phyloP scores from a whole-genome alignment of 2,329 filamentous ascomycete species.

The Drechslerella coelobrocha region DNA sequence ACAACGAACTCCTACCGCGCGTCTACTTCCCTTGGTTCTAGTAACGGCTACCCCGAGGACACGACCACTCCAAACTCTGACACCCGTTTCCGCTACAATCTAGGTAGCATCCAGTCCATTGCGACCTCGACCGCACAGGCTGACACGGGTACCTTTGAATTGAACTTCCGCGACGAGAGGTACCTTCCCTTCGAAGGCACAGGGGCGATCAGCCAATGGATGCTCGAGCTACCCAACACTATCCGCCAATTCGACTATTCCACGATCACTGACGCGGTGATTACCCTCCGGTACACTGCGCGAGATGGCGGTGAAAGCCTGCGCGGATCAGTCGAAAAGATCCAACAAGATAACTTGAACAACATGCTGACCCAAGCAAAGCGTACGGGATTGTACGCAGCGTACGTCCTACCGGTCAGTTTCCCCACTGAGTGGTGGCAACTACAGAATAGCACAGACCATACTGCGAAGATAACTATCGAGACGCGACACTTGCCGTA shows the following conservation, averaged over 20 bases:
- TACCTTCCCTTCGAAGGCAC: slow-evolving; percentile 59
- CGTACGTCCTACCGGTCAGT: background rate
- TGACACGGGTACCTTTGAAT: slow-evolving; percentile 58
- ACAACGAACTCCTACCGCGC: slow-evolving; percentile 6
- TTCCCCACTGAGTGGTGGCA: slow-evolving; percentile 16
- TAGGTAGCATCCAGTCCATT: slow-evolving; percentile 54
- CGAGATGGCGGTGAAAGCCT: slow-evolving; percentile 56
- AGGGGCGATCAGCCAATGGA: slow-evolving; percentile 57
- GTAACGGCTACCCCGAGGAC: slow-evolving; percentile 4
- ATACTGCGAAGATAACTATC: slow-evolving; percentile 1
- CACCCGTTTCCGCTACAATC: slow-evolving; percentile 48
- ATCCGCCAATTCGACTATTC: slow-evolving; percentile 57
- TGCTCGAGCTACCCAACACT: slow-evolving; percentile 55
- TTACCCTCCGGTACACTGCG: slow-evolving; percentile 57
- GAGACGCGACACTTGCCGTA: background rate
- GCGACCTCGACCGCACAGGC: slow-evolving; percentile 52
- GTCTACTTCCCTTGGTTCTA: background rate
- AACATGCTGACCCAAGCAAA: background rate
- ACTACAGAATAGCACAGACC: background rate
- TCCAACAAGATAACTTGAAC: slow-evolving; percentile 3
- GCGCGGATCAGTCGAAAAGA: slow-evolving; percentile 28
- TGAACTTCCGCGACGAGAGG: slow-evolving; percentile 55
- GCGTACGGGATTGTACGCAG: background rate
- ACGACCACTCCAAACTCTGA: slow-evolving; percentile 14
- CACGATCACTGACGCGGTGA: slow-evolving; percentile 56